Evolutionary conservation across 768 basidiomycete genomes (phyloP), one percentile per base, ranked within the genome.

Genomic region (Cubamyces lactineus): DNA sequence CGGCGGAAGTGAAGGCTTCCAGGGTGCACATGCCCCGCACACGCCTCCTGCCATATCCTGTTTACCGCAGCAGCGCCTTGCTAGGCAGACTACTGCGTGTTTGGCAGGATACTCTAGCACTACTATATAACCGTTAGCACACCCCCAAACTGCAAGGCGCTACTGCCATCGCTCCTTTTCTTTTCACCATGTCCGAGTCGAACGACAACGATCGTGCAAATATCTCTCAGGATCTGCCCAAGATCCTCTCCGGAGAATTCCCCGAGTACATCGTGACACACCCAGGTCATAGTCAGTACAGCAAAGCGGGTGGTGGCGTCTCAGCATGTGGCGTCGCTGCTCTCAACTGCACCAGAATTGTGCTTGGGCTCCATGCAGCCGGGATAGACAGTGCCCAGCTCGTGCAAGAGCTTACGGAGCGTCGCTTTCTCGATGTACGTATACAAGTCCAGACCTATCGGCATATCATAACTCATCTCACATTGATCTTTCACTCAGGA

Each of bases 271-370:
- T 82, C 39, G 76, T 83, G 41, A 83, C 81, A 1, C 78, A 81
- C 62, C 71, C 67, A 5, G 83, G 85, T 17, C 79, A 82, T 13
- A 82, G 86, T 47, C 87, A 88, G 64, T 89, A 87, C 55, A 67
- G 58, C 45, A 38, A 53, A 61, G 64, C 58, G 1, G 76, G 78
- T 12, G 76, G 78, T 12, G 76, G 79, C 5, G 71, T 72, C 30
- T 83, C 87, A 43, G 80, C 86, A 2, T 89, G 87, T 62, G 88
- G 88, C 17, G 77, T 90, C 24, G 87, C 88, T 23, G 83, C 84
- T 1, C 72, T 89, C 68, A 88, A 89, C 68, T 87, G 85, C 62
- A 84, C 82, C 12, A 77, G 86, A 54, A 66, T 84, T 7, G 75
- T 80, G 9, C 78, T 86, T 38, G 75, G 67, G 48, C 71, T 70